Percentiles rank a stretch among this genome's conserved stretches.
phyloP scores from a whole-genome alignment of 805 yeast species.

The Vanderwaltozyma yarrowii region DNA sequence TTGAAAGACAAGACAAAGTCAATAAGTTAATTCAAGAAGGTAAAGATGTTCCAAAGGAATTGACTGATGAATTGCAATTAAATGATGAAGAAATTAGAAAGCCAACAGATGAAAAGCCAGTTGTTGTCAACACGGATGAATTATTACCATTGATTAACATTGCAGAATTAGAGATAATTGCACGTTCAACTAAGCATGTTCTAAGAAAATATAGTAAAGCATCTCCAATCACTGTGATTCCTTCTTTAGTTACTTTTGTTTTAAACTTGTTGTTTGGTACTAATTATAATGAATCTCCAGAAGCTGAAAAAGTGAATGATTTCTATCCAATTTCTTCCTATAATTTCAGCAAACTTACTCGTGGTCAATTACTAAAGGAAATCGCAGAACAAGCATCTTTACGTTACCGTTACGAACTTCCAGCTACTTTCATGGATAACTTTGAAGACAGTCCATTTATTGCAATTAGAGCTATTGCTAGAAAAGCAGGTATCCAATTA shows the following conservation, averaged over 20 bases:
- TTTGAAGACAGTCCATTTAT: conserved; percentile 31
- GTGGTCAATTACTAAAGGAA: conserved; percentile 34
- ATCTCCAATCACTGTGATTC: conserved; percentile 45
- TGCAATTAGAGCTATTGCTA: conserved; percentile 60
- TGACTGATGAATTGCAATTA: conserved; percentile 25
- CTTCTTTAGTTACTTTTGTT: conserved; percentile 56
- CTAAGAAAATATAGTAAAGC: conserved; percentile 39
- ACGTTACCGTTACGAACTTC: conserved; percentile 56
- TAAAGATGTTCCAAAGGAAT: conserved; percentile 28
- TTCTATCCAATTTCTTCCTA: conserved; percentile 35
- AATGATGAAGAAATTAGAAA: conserved; percentile 27
- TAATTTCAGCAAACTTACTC: conserved; percentile 37
- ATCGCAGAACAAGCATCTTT: conserved; percentile 43
- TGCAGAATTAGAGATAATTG: conserved; percentile 53
- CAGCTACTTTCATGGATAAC: conserved; percentile 37
- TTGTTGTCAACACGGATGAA: conserved; percentile 28
- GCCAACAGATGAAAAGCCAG: conserved; percentile 27
- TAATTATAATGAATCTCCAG: conserved; percentile 33
- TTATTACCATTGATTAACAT: conserved; percentile 39
- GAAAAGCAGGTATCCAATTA: conserved; percentile 85
- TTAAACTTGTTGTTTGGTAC: conserved; percentile 61
- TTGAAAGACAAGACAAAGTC: conserved; percentile 29
- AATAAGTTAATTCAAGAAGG: conserved; percentile 25
- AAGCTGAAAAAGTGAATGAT: conserved; percentile 34
- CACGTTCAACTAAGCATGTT: conserved; percentile 71